A percentile compares a stretch with the other conserved stretches of the same genome.
Conservation (phyloP, 495 filamentous ascomycete genomes). For the Penicillium crystallinum region DNA sequence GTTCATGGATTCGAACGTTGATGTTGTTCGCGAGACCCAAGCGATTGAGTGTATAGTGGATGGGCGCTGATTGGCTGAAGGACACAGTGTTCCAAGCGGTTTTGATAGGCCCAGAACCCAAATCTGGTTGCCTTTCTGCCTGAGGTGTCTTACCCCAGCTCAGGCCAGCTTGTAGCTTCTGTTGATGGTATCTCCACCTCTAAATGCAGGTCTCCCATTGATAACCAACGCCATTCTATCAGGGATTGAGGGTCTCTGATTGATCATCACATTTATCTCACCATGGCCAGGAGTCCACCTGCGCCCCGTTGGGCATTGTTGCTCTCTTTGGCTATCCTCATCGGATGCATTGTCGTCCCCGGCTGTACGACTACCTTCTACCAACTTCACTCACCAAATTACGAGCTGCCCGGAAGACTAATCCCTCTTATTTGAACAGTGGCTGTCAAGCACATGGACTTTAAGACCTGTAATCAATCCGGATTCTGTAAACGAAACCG, state of each 20-base stretch:
- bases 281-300: conserved; percentile 42
- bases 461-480: conserved; percentile 91
- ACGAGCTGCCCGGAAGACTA: not conserved
- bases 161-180: conserved; percentile 41
- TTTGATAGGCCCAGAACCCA: conserved; percentile 8
- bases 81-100: not conserved
- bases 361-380: conserved; percentile 25
- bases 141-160: conserved; percentile 32
- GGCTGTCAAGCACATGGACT: conserved; percentile 87
- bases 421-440: conserved; percentile 38
- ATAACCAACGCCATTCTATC: conserved; percentile 17
- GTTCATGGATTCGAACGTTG: too few species aligned
- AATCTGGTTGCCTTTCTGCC: conserved; percentile 9
- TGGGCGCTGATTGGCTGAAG: not conserved
- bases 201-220: conserved; percentile 32
- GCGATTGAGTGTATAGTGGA: too few species aligned
- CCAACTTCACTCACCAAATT: not conserved
- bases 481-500: conserved; percentile 96
- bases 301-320: conserved; percentile 56
- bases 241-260: conserved; percentile 39
- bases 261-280: conserved; percentile 18
- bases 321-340: conserved; percentile 33
- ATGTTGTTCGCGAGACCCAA: too few species aligned
- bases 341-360: conserved; percentile 37
- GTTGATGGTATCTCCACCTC: conserved; percentile 23